Conservation (phyloP, 345 rosid species). For the Iberis pinnata region DNA sequence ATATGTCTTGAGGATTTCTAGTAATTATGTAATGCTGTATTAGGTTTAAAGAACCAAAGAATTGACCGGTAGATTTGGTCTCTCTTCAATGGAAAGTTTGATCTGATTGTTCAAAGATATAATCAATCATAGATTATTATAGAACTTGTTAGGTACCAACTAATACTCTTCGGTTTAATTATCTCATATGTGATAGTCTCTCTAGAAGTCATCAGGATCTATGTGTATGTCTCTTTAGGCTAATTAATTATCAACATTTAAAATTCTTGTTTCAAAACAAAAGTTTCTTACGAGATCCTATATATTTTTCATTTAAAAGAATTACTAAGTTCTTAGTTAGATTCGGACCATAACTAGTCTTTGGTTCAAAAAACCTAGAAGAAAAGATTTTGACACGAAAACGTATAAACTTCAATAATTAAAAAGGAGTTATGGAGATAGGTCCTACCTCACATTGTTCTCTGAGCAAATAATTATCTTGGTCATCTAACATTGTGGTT, state of each 20-base stretch:
- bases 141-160: conserved; percentile 30
- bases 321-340: background rate
- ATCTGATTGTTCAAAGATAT: conserved; percentile 8
- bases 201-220: conserved; percentile 1
- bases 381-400: conserved; percentile 2
- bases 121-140: conserved; percentile 6
- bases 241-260: background rate
- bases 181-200: conserved; percentile 3
- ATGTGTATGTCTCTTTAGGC: background rate
- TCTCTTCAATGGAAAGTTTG: conserved; percentile 11
- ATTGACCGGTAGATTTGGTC: conserved; percentile 36
- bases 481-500: conserved; percentile 27
- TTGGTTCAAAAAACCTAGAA: background rate
- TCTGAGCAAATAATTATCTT: conserved; percentile 16
- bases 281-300: background rate
- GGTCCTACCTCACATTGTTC: conserved; percentile 28
- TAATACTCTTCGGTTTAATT: conserved; percentile 24
- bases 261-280: background rate
- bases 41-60: conserved; percentile 16
- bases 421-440: too few relatives aligned
- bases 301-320: background rate
- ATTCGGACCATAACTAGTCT: background rate
- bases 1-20: background rate
- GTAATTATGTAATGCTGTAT: conserved; percentile 6
- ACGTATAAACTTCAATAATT: conserved; percentile 18